Conservation (phyloP, 148 eudicot species). For the Cornus kousa region DNA sequence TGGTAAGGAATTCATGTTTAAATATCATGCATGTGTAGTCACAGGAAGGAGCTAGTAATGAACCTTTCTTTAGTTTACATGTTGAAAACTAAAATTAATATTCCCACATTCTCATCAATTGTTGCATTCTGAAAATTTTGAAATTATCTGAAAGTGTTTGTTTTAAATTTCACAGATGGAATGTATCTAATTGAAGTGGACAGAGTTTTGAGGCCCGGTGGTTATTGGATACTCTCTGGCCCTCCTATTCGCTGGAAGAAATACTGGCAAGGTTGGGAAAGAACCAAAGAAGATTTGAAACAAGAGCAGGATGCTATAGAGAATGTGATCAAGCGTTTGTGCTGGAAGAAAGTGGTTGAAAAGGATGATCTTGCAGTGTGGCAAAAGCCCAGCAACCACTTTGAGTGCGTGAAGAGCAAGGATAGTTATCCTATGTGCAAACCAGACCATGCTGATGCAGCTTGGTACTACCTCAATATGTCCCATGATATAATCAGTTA, state of each 20-base stretch:
- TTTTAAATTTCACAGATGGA: conserved; percentile 50
- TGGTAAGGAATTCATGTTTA: conserved; percentile 35
- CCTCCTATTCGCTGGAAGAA: conserved; percentile 87
- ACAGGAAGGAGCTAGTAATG: background rate
- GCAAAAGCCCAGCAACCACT: conserved; percentile 89
- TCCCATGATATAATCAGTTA: background rate
- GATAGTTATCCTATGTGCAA: conserved; percentile 54
- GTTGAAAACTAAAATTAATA: too few relatives aligned
- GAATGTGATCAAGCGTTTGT: conserved; percentile 58
- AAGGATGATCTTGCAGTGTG: conserved; percentile 75
- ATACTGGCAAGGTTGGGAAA: conserved; percentile 93
- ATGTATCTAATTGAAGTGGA: conserved; percentile 87
- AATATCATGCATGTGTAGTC: background rate
- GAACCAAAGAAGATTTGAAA: conserved; percentile 80
- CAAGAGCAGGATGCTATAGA: conserved; percentile 88
- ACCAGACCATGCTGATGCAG: conserved; percentile 62
- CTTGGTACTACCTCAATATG: conserved; percentile 41
- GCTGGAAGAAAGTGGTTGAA: conserved; percentile 85
- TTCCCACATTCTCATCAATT: background rate
- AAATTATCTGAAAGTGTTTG: background rate
- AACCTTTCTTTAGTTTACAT: background rate
- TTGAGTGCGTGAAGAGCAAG: conserved; percentile 54
- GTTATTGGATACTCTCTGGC: conserved; percentile 95
- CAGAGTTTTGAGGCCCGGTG: conserved; percentile 88
- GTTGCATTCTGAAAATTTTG: too few relatives aligned